These are phyloP conservation scores for Microsporum audouinii DNA, from an alignment of 2,329 filamentous ascomycete species.

Conservation along the genomic window DNA sequence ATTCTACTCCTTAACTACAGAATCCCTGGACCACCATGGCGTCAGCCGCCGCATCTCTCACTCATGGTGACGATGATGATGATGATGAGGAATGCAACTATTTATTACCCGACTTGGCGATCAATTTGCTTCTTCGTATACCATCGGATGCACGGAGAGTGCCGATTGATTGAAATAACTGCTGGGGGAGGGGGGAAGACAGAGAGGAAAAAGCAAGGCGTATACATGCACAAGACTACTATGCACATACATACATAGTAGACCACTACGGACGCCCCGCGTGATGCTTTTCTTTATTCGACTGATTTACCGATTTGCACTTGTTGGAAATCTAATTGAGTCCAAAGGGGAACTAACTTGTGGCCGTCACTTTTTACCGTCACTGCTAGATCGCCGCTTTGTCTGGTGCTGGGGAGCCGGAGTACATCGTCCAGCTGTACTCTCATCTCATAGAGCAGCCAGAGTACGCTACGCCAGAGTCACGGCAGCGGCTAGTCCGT, in stretches of 20 bases:
- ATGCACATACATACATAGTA: neutral
- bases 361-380: neutral
- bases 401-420: slow-evolving; percentile 41
- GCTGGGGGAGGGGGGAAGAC: neutral
- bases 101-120: neutral
- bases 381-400: slow-evolving; percentile 30
- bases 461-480: slow-evolving; percentile 26
- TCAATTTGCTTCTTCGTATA: neutral
- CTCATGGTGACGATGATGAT: neutral
- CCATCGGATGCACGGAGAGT: neutral
- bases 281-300: neutral
- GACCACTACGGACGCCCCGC: neutral
- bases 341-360: no score
- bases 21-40: neutral
- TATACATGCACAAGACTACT: no score
- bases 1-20: neutral
- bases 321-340: neutral
- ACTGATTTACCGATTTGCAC: neutral
- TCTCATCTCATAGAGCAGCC: slow-evolving; percentile 43
- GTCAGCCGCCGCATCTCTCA: neutral
- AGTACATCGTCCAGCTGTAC: slow-evolving; percentile 45
- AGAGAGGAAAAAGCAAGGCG: neutral
- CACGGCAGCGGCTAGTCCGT: slow-evolving; percentile 26
- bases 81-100: no score
- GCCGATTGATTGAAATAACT: neutral